phyloP scores from a whole-genome alignment of 164 flowering plant species.

The Litsea cubeba region DNA sequence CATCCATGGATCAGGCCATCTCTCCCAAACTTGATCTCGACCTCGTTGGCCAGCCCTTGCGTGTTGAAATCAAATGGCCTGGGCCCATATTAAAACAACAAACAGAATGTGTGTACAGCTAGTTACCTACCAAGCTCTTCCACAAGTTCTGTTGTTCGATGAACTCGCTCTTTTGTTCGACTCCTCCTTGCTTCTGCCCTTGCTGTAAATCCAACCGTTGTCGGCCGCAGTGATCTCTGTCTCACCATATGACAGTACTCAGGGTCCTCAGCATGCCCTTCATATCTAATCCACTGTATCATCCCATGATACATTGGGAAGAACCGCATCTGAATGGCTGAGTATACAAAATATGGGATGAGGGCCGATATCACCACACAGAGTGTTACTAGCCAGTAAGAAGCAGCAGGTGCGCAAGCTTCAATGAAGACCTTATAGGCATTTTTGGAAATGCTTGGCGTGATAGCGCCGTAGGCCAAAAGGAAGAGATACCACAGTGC shows the following conservation, averaged over 20 bases:
- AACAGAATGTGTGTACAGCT: not conserved
- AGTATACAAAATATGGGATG: slow-evolving; percentile 56
- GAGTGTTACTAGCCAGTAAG: slow-evolving; percentile 60
- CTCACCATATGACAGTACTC: slow-evolving; percentile 54
- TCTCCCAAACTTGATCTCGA: not conserved
- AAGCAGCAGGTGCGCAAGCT: slow-evolving; percentile 74
- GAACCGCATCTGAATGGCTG: slow-evolving; percentile 67
- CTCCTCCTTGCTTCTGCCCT: slow-evolving; percentile 40
- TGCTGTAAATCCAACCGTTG: slow-evolving; percentile 71
- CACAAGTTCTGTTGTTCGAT: slow-evolving; percentile 5
- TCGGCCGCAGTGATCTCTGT: slow-evolving; percentile 56
- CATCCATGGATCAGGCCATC: not conserved
- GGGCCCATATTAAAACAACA: not conserved
- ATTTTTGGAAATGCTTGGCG: slow-evolving; percentile 45
- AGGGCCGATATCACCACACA: slow-evolving; percentile 51
- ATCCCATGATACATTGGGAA: slow-evolving; percentile 83
- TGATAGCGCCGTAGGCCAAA: slow-evolving; percentile 60
- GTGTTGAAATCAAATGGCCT: not conserved
- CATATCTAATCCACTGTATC: slow-evolving; percentile 78
- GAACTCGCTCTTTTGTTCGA: slow-evolving; percentile 6
- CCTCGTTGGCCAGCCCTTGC: not conserved
- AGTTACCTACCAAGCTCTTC: not conserved
- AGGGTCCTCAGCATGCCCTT: slow-evolving; percentile 57
- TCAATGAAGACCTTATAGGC: slow-evolving; percentile 74
- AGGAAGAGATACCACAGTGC: slow-evolving; percentile 76